Conservation (phyloP, 176 grass and related monocot species). For the Phragmites australis region DNA sequence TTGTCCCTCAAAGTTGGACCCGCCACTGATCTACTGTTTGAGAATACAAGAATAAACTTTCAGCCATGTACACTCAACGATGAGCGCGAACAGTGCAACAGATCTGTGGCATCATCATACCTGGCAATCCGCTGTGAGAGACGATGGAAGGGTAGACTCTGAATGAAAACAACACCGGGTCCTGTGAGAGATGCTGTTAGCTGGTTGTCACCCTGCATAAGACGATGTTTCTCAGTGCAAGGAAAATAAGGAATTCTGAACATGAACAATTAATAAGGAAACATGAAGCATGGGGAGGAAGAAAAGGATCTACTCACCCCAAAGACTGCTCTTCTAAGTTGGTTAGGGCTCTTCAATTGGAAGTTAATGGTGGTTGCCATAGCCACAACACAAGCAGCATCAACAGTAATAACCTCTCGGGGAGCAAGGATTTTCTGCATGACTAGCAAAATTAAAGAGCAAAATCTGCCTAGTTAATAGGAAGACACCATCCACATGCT, state of each 20-base stretch:
- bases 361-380: slow-evolving; percentile 74
- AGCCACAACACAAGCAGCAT: slow-evolving; percentile 80
- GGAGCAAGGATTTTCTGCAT: slow-evolving; percentile 92
- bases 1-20: slow-evolving; percentile 90
- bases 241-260: slow-evolving; percentile 7
- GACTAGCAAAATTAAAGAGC: slow-evolving; percentile 55
- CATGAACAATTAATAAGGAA: neutral
- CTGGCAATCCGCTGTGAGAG: slow-evolving; percentile 90
- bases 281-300: neutral
- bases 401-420: slow-evolving; percentile 66
- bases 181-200: slow-evolving; percentile 75
- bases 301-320: slow-evolving; percentile 49
- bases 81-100: neutral
- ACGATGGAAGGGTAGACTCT: slow-evolving; percentile 80
- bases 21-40: slow-evolving; percentile 65
- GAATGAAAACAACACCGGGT: slow-evolving; percentile 94
- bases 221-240: slow-evolving; percentile 17
- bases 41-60: slow-evolving; percentile 28
- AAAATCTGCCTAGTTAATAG: slow-evolving; percentile 28
- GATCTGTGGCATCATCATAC: slow-evolving; percentile 38
- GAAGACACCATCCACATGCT: neutral
- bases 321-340: slow-evolving; percentile 68
- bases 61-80: neutral
- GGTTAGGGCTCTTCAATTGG: slow-evolving; percentile 77
- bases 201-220: slow-evolving; percentile 73